Evolutionary conservation across 1,139 yeast genomes (phyloP).

Genomic region (Ogataea hybrid): DNA sequence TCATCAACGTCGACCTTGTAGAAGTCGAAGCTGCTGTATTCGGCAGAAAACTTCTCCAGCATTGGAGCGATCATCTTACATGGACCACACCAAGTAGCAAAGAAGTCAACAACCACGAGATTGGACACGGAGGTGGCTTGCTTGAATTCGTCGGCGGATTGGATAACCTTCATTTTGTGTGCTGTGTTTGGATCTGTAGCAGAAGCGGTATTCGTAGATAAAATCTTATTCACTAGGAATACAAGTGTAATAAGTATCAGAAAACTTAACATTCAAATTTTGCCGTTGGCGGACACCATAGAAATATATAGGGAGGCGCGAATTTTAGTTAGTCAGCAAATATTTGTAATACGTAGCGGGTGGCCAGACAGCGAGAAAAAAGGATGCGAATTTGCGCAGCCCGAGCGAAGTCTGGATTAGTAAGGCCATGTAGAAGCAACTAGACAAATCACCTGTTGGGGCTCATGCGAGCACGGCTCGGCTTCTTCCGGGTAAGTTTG

Average conservation of each 20-base stretch:
- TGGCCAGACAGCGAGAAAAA: slow-evolving; percentile 1
- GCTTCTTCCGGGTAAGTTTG: too few species aligned
- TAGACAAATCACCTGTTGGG: too few species aligned
- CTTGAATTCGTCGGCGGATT: slow-evolving; percentile 58
- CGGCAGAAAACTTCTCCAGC: slow-evolving; percentile 68
- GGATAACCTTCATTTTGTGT: slow-evolving; percentile 40
- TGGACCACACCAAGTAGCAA: slow-evolving; percentile 97
- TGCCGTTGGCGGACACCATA: slow-evolving; percentile 2
- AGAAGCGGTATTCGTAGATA: slow-evolving; percentile 15
- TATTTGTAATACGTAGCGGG: slow-evolving; percentile 3
- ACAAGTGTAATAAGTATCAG: slow-evolving; percentile 27
- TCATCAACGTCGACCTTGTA: slow-evolving; percentile 86
- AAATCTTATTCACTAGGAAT: slow-evolving; percentile 24
- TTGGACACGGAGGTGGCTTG: slow-evolving; percentile 53
- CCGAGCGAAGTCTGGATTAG: too few species aligned
- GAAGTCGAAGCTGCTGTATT: slow-evolving; percentile 61
- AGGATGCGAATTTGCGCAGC: too few species aligned
- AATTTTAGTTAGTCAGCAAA: slow-evolving; percentile 5
- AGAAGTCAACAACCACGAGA: slow-evolving; percentile 86
- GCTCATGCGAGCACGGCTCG: too few species aligned
- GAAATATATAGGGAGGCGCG: slow-evolving; percentile 7
- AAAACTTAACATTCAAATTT: slow-evolving; percentile 25
- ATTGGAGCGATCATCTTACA: slow-evolving; percentile 95
- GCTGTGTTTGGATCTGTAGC: slow-evolving; percentile 5
- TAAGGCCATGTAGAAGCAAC: too few species aligned